Base-by-base conservation (phyloP, 768 basidiomycete species). In the Gautieria morchelliformis region DNA sequence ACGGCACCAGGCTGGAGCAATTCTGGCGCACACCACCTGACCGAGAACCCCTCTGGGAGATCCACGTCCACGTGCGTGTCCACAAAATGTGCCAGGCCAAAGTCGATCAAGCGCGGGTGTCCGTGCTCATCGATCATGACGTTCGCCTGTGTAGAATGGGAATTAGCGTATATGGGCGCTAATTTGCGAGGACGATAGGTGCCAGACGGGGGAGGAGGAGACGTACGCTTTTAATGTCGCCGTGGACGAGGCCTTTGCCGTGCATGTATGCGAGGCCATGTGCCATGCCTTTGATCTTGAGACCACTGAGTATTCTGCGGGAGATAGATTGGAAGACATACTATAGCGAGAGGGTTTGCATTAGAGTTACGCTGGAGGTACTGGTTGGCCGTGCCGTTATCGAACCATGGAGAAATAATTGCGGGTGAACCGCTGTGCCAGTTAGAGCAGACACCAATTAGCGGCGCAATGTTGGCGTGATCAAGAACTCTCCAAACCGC, bases 31-130 rank as follows among this genome's bases (percentile, higher is more conserved):
- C 52, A 53, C 52, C 52, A 53, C 14, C 35, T 37, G 27, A 53
- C 10, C 5, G 37, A 39, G n/a, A 15, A 39, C 37, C 37, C 35
- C 33, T 46, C 19, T 46, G 19, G n/a, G 19, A 19, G 40, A 27
- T 24, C 40, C 22, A 40, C 32, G 27, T 27, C 27, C 27, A 27
- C 35, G 35, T 9, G 14, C 35, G 35, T 3, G 35, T 3, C 8
- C 35, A 37, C 41, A 11, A 40, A 40, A 27, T 39, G 52, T 5
- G 52, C 37, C 19, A 60, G 50, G 32, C 59, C 58, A 53, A 61
- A 60, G 42, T 60, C 60, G 32, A 57, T 44, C 20, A 61, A 32
- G 5, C 52, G 33, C 2, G 51, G 51, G 32, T 49, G 60, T 8
- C 40, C 32, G 19, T 17, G 35, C 14, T 40, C 59, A 27, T 60